These are phyloP conservation scores for Trichodelitschia bisporula DNA, from an alignment of 495 filamentous ascomycete species.

Conservation along the genomic window DNA sequence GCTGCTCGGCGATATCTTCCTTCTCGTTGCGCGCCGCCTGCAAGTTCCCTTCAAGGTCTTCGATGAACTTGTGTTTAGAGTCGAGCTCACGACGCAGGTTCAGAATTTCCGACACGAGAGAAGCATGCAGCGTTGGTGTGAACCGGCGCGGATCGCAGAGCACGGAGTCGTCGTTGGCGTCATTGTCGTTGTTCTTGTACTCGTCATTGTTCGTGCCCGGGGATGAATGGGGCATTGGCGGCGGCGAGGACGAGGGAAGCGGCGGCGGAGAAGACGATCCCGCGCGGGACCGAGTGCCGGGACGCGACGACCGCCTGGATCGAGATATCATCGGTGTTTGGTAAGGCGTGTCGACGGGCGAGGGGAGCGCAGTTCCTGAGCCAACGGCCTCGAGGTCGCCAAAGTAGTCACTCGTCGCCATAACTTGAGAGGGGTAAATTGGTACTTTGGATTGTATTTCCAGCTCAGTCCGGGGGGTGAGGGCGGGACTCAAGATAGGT, in stretches of 20 bases:
- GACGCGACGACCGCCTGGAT: slow-evolving; percentile 26
- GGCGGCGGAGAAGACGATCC: slow-evolving; percentile 35
- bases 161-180: slow-evolving; percentile 39
- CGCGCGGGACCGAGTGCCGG: too few relatives aligned
- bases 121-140: slow-evolving; percentile 60
- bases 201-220: not conserved
- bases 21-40: slow-evolving; percentile 47
- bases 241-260: slow-evolving; percentile 35
- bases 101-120: slow-evolving; percentile 82
- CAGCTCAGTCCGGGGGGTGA: too few relatives aligned
- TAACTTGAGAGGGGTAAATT: too few relatives aligned
- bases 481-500: too few relatives aligned
- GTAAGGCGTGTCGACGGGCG: slow-evolving; percentile 41
- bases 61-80: slow-evolving; percentile 60
- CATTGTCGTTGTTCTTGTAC: slow-evolving; percentile 12
- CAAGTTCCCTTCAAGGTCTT: slow-evolving; percentile 53
- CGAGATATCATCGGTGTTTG: slow-evolving; percentile 33
- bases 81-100: slow-evolving; percentile 70
- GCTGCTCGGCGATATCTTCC: slow-evolving; percentile 34
- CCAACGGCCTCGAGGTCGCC: slow-evolving; percentile 10
- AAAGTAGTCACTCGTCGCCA: slow-evolving; percentile 13
- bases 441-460: too few relatives aligned
- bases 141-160: slow-evolving; percentile 75
- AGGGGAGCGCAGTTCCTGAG: slow-evolving; percentile 28
- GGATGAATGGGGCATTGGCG: slow-evolving; percentile 26